phyloP scores from a whole-genome alignment of 129 eudicot genomes.

The Gnaphalium uliginosum region DNA sequence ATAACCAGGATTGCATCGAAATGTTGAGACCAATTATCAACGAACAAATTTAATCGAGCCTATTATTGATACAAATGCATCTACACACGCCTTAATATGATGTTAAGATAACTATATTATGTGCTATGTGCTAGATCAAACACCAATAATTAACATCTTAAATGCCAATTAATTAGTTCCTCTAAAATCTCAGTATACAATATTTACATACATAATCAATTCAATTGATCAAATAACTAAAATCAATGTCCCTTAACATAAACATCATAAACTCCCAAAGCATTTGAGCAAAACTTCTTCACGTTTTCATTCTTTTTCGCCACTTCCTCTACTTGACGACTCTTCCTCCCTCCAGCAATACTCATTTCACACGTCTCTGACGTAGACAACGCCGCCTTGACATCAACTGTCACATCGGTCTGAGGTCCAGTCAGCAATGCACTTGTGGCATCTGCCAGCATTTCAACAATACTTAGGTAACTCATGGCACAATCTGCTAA shows the following conservation, averaged over 20 bases:
- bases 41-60: too few species aligned
- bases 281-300: slow-evolving; percentile 33
- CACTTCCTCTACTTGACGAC: slow-evolving; percentile 31
- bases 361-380: slow-evolving; percentile 47
- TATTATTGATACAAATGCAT: too few species aligned
- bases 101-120: neutral
- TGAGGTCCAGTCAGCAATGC: slow-evolving; percentile 25
- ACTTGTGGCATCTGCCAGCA: slow-evolving; percentile 43
- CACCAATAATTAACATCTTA: neutral
- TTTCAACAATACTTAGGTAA: slow-evolving; percentile 41
- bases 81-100: too few species aligned
- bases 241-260: slow-evolving; percentile 14
- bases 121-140: neutral
- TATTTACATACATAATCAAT: neutral
- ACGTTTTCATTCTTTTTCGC: slow-evolving; percentile 39
- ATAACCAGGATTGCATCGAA: too few species aligned
- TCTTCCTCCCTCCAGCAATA: slow-evolving; percentile 27
- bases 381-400: slow-evolving; percentile 45
- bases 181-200: neutral
- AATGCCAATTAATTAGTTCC: neutral
- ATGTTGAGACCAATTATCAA: too few species aligned
- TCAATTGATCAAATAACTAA: neutral
- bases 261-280: slow-evolving; percentile 37
- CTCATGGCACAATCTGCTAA: slow-evolving; percentile 46
- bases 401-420: slow-evolving; percentile 33